A percentile compares a stretch with the other conserved stretches of the same genome.
These are phyloP conservation scores for Quercus dentata DNA, from an alignment of 306 rosid genomes.

Conservation along the genomic window DNA sequence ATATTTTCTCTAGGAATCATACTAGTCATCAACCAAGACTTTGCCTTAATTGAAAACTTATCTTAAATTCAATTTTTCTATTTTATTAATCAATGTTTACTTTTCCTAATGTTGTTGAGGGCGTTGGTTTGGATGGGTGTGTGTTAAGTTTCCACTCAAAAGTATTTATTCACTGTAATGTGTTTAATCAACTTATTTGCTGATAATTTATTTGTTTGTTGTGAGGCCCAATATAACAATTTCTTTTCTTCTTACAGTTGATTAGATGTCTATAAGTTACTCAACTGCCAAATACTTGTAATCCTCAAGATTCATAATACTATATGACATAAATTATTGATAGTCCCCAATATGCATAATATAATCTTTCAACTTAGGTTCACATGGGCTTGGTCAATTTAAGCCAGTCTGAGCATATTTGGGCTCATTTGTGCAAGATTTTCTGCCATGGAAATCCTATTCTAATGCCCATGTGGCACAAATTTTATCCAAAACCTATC, in stretches of 20 bases:
- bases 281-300: too few relatives aligned
- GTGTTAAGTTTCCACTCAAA: too few relatives aligned
- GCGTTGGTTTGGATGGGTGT: too few relatives aligned
- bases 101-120: too few relatives aligned
- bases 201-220: too few relatives aligned
- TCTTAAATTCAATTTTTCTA: too few relatives aligned
- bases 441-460: background rate
- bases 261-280: background rate
- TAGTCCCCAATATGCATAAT: background rate
- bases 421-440: too few relatives aligned
- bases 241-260: background rate
- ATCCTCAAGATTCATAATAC: too few relatives aligned
- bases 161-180: too few relatives aligned
- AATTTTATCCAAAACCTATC: background rate
- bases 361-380: background rate
- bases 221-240: background rate
- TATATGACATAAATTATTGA: background rate
- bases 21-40: background rate
- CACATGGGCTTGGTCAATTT: background rate
- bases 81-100: too few relatives aligned
- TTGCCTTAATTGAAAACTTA: too few relatives aligned
- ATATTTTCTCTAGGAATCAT: background rate
- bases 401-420: background rate
- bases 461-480: background rate
- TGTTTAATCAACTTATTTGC: too few relatives aligned